Evolutionary conservation across 2,329 filamentous ascomycete species (phyloP), one percentile per base, ranked within the genome.

Genomic region (Fusarium coicis): DNA sequence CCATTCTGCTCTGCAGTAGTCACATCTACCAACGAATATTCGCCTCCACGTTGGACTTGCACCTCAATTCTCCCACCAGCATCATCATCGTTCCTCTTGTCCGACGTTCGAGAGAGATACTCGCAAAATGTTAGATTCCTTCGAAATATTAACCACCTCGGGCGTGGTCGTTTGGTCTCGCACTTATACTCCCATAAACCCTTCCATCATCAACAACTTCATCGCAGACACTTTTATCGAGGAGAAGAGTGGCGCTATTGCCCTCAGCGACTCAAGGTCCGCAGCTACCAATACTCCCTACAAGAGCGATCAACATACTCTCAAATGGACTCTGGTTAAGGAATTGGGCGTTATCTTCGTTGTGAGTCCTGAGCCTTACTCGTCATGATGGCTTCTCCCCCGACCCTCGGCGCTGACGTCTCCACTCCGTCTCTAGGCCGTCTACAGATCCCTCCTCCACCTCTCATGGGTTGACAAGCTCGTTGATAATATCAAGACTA

Each of bases 161-260:
- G 96, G 96, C 63, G 95, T 99, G 72, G 96, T 99, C 65, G 90
- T 99, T 62, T 99, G 96, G 96, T 98, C 96, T 70, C 92, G 93
- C 81, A 92, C 91, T 32, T 97, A 96, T 81, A 91, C 92, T 61
- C 88, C 92, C 5, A 91, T 97, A 80, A 95, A 91, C 80, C 89
- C 93, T 47, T 91, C 93, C 77, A 87, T 98, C 74, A 92, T 99
- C 86, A 98, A 99, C 86, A 93, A 90, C 85, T 92, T 99, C 82
- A 98, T 99, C 83, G 92, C 92, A 81, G 95, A 98, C 83, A 94
- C 98, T 80, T 98, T 99, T 81, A 98, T 99, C 80, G 96, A 99
- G 84, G 96, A 98, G 86, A 95, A 93, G 82, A 89, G 89, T 68
- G 88, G 90, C 65, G 87, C 87, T 56, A 86, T 88, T 59, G 86